Conservation (phyloP, 768 basidiomycete genomes). For the Krasilnikovozyma curviuscula region DNA sequence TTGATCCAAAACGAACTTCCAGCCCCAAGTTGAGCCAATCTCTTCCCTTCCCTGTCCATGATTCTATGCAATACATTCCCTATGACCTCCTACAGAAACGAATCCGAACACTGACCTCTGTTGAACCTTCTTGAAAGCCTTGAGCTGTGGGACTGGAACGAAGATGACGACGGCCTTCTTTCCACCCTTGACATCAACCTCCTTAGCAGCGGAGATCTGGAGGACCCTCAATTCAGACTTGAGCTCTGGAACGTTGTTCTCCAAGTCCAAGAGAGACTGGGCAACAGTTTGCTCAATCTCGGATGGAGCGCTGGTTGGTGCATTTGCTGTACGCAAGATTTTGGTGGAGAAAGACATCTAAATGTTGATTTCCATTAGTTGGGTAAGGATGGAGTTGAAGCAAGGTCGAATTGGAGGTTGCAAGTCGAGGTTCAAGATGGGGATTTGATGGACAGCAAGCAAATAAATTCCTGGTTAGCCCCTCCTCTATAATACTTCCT, state of each 20-base stretch:
- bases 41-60: neutral
- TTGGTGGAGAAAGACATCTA: constrained; percentile 34
- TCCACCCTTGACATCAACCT: constrained; percentile 96
- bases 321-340: constrained; percentile 90
- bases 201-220: constrained; percentile 94
- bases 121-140: constrained; percentile 97
- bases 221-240: constrained; percentile 87
- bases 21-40: neutral
- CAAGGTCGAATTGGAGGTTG: no score
- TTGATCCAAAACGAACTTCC: no score
- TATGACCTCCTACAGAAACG: neutral
- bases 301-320: constrained; percentile 42
- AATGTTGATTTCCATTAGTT: constrained; percentile 12
- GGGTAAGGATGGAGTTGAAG: no score
- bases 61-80: neutral
- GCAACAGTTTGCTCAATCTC: constrained; percentile 12
- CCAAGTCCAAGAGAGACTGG: constrained; percentile 90
- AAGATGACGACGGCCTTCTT: constrained; percentile 99
- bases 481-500: no score
- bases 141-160: constrained; percentile 88
- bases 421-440: no score
- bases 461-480: no score
- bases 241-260: constrained; percentile 95
- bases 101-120: constrained; percentile 45
- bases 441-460: no score